These are phyloP conservation scores for Pseudisothecium myosuroides DNA, from an alignment of 225 moss, liverwort and hornwort species.

Conservation along the genomic window DNA sequence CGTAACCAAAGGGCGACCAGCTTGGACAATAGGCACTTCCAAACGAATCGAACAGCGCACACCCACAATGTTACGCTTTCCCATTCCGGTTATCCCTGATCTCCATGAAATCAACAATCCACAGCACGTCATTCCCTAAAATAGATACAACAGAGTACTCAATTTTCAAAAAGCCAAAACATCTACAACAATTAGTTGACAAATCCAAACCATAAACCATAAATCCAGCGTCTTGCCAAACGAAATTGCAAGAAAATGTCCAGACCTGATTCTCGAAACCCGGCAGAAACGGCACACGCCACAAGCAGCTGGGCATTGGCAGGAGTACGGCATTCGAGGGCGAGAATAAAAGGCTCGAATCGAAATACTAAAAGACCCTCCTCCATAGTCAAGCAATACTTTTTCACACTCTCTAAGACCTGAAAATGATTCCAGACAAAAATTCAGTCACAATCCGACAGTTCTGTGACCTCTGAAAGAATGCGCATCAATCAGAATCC, in stretches of 20 bases:
- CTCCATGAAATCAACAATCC: not conserved
- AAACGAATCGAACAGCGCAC: slow-evolving; percentile 86
- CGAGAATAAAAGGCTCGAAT: slow-evolving; percentile 89
- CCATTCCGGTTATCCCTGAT: slow-evolving; percentile 63
- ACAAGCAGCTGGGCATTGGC: slow-evolving; percentile 58
- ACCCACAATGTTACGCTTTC: slow-evolving; percentile 76
- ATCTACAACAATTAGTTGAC: not conserved
- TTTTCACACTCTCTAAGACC: slow-evolving; percentile 27
- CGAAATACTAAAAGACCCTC: slow-evolving; percentile 73
- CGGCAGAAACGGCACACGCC: slow-evolving; percentile 62
- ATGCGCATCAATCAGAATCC: not conserved
- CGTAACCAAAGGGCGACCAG: slow-evolving; percentile 41
- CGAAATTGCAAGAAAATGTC: not conserved
- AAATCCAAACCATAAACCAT: not conserved
- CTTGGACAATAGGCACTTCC: slow-evolving; percentile 79
- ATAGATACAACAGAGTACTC: not conserved
- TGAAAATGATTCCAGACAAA: not conserved
- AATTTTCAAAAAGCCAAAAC: not conserved
- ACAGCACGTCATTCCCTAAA: not conserved
- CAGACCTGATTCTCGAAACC: slow-evolving; percentile 82
- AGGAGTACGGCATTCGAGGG: slow-evolving; percentile 74
- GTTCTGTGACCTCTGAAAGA: not conserved
- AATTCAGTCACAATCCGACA: not conserved
- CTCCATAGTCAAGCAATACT: slow-evolving; percentile 27
- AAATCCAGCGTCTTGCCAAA: not conserved